Evolutionary conservation across 176 grass and related monocot genomes (phyloP).

Genomic region (Juncus effusus): DNA sequence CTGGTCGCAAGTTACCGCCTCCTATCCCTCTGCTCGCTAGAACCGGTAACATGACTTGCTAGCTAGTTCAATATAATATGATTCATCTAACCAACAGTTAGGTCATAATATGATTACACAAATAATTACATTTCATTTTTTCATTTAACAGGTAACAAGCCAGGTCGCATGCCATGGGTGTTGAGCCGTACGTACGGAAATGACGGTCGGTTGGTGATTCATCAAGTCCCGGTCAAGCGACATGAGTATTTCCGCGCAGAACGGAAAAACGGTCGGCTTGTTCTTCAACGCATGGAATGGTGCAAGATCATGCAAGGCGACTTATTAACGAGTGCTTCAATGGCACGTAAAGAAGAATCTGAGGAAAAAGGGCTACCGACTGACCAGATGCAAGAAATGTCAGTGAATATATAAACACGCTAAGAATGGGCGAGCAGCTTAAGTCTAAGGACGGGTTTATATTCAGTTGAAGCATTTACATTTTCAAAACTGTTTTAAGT

Average conservation of each 20-base stretch:
- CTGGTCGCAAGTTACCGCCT: constrained; percentile 35
- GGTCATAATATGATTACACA: too few species aligned
- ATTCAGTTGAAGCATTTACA: too few species aligned
- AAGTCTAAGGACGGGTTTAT: too few species aligned
- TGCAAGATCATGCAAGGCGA: background rate
- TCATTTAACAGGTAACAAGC: too few species aligned
- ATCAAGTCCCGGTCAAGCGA: constrained; percentile 20
- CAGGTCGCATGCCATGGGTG: constrained; percentile 14
- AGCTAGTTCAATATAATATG: too few species aligned
- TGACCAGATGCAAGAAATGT: background rate
- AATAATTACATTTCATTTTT: too few species aligned
- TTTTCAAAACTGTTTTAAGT: too few species aligned
- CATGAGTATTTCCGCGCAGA: constrained; percentile 28
- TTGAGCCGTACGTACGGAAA: constrained; percentile 32
- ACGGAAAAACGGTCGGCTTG: constrained; percentile 21
- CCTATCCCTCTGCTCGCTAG: constrained; percentile 45
- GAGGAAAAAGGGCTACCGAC: too few species aligned
- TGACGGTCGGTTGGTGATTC: constrained; percentile 30
- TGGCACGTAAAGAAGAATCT: background rate
- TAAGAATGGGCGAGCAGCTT: background rate
- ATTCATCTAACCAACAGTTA: too few species aligned
- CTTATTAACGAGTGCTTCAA: background rate
- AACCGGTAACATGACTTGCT: constrained; percentile 15
- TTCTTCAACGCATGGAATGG: constrained; percentile 30
- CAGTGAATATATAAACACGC: background rate